A percentile compares a stretch with the other conserved stretches of the same genome.
phyloP scores from a whole-genome alignment of 2,329 filamentous ascomycete species.

The Corinectria fuckeliana region DNA sequence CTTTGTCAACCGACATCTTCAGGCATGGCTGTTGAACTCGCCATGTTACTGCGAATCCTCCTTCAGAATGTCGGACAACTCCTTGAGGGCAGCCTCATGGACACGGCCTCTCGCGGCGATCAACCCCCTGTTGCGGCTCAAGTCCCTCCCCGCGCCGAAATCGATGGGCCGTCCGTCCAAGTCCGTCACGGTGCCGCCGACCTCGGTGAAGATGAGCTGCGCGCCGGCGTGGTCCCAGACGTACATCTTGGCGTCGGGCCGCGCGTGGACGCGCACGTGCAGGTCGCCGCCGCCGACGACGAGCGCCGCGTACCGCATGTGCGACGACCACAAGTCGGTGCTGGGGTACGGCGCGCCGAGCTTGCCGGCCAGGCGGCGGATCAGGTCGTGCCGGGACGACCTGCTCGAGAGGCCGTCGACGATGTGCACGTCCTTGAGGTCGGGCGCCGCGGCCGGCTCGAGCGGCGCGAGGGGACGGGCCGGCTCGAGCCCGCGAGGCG shows the following conservation, averaged over 20 bases:
- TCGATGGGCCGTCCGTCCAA: slow-evolving; percentile 46
- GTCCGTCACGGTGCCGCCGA: slow-evolving; percentile 61
- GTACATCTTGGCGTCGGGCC: slow-evolving; percentile 32
- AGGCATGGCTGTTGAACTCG: not conserved
- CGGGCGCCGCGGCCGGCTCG: slow-evolving; percentile 25
- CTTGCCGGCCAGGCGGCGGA: slow-evolving; percentile 37
- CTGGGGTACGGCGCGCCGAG: slow-evolving; percentile 44
- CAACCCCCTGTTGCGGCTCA: slow-evolving; percentile 45
- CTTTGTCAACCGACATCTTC: not conserved
- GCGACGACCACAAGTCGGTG: slow-evolving; percentile 49
- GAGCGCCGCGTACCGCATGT: slow-evolving; percentile 48
- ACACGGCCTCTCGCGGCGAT: slow-evolving; percentile 52
- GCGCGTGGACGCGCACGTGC: slow-evolving; percentile 42
- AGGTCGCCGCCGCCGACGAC: slow-evolving; percentile 46
- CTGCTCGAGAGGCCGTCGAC: slow-evolving; percentile 44
- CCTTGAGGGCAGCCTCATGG: slow-evolving; percentile 49
- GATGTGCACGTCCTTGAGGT: slow-evolving; percentile 39
- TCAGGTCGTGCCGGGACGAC: slow-evolving; percentile 42
- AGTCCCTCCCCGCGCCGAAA: slow-evolving; percentile 44
- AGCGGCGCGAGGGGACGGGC: slow-evolving; percentile 31
- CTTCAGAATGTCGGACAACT: slow-evolving; percentile 32
- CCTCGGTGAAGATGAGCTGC: slow-evolving; percentile 62
- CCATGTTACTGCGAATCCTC: slow-evolving; percentile 7
- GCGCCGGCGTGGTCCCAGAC: slow-evolving; percentile 64
- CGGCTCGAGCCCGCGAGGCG: slow-evolving; percentile 24